Conservation (phyloP, 176 grass and related monocot species). For the Rhipidocladum racemiflorum region DNA sequence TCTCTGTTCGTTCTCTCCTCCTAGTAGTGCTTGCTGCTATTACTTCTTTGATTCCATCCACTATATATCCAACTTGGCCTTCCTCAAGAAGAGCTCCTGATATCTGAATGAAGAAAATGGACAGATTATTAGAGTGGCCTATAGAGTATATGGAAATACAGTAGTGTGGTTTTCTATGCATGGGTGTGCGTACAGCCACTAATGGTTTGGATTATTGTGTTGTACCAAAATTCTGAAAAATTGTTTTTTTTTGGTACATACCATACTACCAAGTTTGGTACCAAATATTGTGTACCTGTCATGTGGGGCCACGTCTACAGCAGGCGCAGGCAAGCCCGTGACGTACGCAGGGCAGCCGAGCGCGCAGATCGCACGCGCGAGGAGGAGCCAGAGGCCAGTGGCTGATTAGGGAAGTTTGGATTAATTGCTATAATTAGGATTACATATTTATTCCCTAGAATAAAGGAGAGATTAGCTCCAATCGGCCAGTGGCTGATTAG, state of each 20-base stretch:
- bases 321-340: too few relatives aligned
- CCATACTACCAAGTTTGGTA: background rate
- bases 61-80: conserved; percentile 61
- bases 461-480: too few relatives aligned
- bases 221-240: background rate
- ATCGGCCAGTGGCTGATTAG: too few relatives aligned
- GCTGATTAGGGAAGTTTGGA: too few relatives aligned
- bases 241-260: background rate
- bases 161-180: background rate
- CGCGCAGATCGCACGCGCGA: too few relatives aligned
- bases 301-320: too few relatives aligned
- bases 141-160: background rate
- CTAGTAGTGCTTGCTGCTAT: conserved; percentile 56
- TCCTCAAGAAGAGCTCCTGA: conserved; percentile 63
- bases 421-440: too few relatives aligned
- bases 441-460: too few relatives aligned
- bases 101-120: conserved; percentile 36
- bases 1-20: conserved; percentile 63
- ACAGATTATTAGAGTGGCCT: conserved; percentile 10
- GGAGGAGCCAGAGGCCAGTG: too few relatives aligned
- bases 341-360: too few relatives aligned
- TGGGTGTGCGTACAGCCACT: background rate
- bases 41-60: conserved; percentile 73
- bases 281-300: background rate
- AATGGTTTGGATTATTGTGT: background rate